Evolutionary conservation across 179 eudicot genomes (phyloP).

Genomic region (Heliamphora ciliata): DNA sequence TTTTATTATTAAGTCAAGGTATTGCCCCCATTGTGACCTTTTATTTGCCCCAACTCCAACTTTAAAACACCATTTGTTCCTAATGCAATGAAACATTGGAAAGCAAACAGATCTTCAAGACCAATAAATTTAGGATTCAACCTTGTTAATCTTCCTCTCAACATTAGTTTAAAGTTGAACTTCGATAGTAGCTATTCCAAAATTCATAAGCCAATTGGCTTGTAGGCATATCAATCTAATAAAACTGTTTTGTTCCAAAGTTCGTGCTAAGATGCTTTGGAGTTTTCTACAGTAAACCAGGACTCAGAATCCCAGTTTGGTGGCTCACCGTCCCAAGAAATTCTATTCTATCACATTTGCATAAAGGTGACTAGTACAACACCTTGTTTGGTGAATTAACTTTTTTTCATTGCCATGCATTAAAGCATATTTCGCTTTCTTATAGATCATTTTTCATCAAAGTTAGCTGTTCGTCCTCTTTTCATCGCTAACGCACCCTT

Average conservation of each 20-base stretch:
- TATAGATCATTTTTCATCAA: not conserved
- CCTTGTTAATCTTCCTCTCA: not conserved
- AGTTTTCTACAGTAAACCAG: not conserved
- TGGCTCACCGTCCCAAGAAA: not conserved
- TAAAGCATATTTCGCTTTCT: not conserved
- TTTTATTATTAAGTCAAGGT: not conserved
- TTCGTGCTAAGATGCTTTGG: not conserved
- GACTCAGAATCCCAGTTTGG: not conserved
- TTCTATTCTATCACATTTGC: constrained; percentile 1
- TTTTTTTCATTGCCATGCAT: not conserved
- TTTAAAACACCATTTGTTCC: not conserved
- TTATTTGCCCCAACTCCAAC: not conserved
- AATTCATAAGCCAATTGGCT: not conserved
- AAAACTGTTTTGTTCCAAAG: not conserved
- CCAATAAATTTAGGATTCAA: not conserved
- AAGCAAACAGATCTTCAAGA: not conserved
- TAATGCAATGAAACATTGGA: not conserved
- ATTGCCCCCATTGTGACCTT: not conserved
- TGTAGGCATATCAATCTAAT: not conserved
- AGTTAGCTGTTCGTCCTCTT: not conserved
- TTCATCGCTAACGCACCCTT: not conserved
- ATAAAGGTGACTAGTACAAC: not conserved
- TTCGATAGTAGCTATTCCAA: not conserved
- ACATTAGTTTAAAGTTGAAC: not conserved
- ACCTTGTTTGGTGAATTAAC: not conserved